Conservation (phyloP, 23 red algal genomes). For the Pyropia haitanensis region DNA sequence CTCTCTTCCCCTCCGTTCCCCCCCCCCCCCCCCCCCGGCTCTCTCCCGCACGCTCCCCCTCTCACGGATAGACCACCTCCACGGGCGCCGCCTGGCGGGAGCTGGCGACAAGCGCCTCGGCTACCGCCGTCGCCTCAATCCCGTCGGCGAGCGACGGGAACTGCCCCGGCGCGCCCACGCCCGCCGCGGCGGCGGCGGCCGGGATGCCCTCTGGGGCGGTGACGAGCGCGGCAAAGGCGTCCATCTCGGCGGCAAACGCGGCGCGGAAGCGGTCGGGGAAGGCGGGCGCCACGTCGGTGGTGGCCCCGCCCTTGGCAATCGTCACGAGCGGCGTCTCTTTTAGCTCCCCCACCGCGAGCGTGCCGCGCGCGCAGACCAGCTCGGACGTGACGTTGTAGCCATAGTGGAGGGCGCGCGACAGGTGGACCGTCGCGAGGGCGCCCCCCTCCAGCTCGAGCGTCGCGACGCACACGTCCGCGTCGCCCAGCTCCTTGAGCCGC, state of each 20-base stretch:
- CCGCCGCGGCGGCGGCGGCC: conserved; percentile 4
- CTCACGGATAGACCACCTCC: background rate
- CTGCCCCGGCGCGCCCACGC: conserved; percentile 8
- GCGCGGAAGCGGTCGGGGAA: conserved; percentile 57
- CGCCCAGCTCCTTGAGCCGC: conserved; percentile 39
- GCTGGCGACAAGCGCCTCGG: conserved; percentile 59
- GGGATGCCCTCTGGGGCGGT: background rate
- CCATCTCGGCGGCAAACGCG: conserved; percentile 71
- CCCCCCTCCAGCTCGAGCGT: conserved; percentile 79
- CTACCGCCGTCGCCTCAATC: conserved; percentile 53
- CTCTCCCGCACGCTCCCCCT: too few species aligned
- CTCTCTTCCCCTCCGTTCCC: too few species aligned
- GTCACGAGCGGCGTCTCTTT: conserved; percentile 39
- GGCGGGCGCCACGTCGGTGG: conserved; percentile 29
- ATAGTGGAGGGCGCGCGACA: conserved; percentile 74
- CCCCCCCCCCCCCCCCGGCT: too few species aligned
- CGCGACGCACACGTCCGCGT: conserved; percentile 61
- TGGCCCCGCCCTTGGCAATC: conserved; percentile 9
- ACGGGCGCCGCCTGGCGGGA: background rate
- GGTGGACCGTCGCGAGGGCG: conserved; percentile 52
- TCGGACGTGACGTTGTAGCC: conserved; percentile 89
- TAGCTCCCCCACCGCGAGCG: conserved; percentile 58
- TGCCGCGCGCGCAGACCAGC: conserved; percentile 55
- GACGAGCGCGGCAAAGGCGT: conserved; percentile 61
- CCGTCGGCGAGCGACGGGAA: conserved; percentile 51